Evolutionary conservation across 345 rosid genomes (phyloP), one percentile per base, ranked within the genome.

Genomic region (Anacardium occidentale): DNA sequence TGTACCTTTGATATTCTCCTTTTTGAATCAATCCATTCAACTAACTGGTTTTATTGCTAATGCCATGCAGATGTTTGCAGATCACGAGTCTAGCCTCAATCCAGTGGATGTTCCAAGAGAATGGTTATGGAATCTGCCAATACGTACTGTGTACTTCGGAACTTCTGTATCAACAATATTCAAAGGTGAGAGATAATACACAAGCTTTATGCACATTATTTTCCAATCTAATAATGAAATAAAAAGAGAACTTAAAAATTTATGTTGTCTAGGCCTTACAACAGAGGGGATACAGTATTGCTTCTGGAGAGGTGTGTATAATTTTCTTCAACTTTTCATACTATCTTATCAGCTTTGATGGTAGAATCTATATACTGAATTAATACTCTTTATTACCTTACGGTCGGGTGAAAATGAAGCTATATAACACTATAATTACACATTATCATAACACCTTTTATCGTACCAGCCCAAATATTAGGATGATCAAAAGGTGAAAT

Each of bases 161-260:
- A 90, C 97, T 24, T 90, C 98, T 62, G 93, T 91, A 15, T 82
- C 97, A 69, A 73, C 97, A 64, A 94, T 94, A 79, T 91, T 91
- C 74, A 88, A 73, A 88, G 98, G 98, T 94, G 74, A 85, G 67
- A 61, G 37, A 65, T 55, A 25, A 48, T 10, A 29, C 20, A 22
- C 12, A 51, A 5, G 22, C 24, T 70, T 32, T 47, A 37, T 26
- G 18, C 52, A 1, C n/a, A 44, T 69, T 25, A 37, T 26, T 56
- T 61, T 63, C 44, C 50, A 62, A 26, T 70, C 75, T 67, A 42
- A 57, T 32, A 29, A 40, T 62, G 53, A 69, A 73, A 56, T 64
- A 54, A 55, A 56, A 59, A 32, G 47, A 45, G 42, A 42, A 63
- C 83, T 79, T 47, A 81, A 78, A 57, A 26, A 70, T 54, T 24